Base-by-base conservation (phyloP, 208 protist species). In the Trypanosoma theileri region DNA sequence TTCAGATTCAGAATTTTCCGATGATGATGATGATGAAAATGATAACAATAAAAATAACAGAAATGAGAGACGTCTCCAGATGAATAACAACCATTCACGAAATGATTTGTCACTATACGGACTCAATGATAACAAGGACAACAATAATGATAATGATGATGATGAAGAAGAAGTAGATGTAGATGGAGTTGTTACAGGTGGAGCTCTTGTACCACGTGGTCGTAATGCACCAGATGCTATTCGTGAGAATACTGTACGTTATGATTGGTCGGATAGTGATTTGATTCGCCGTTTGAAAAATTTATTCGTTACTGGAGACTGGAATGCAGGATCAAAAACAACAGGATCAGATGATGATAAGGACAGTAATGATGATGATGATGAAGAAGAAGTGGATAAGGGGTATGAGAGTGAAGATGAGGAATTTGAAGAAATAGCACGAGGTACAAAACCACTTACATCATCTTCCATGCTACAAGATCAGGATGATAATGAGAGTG, bases 221-320 rank as follows among this genome's bases (percentile, higher is more conserved):
- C 73, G 67, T 31, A 79, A 90, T 72, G 92, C 85, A 54, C 59
- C 61, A n/a, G 89, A 94, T 66, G 56, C 78, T 22, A 75, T 96
- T 50, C 83, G 81, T 21, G 58, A 86, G 17, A 79, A 71, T 70
- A 44, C 56, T 28, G 51, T 87, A 4, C 65, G 24, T 13, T 60
- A 89, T 70, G 80, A 85, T 58, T 96, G 91, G 90, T 68, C 66
- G n/a, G 75, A 68, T 14, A 7, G 4, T 14, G 42, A 85, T 66
- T 53, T 85, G 26, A 73, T 92, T 50, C 84, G 86, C 53, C 62
- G 53, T 10, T 77, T 98, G 46, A 94, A 98, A 65, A 87, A 98
- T 76, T 80, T 96, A 3, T 99, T 97, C 71, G 96, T 99, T 11
- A 99, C 98, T 0, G 98, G 98, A 41, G 84, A 95, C 61, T 98